Conservation (phyloP, 2,329 filamentous ascomycete genomes). For the Colletotrichum tabaci region DNA sequence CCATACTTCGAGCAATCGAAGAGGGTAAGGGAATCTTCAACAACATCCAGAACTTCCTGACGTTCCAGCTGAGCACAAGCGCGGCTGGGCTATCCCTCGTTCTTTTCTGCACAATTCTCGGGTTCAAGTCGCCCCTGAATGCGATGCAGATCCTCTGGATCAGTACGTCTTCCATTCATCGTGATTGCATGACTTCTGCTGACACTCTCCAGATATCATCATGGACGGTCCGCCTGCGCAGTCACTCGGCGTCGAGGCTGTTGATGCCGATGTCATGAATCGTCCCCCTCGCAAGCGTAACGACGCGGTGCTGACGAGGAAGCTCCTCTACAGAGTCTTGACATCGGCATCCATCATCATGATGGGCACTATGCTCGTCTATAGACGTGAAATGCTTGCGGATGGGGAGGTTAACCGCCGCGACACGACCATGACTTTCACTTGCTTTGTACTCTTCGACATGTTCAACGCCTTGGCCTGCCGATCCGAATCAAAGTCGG, state of each 20-base stretch:
- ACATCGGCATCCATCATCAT: conserved; percentile 93
- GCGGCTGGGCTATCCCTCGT: conserved; percentile 94
- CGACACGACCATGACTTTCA: conserved; percentile 99
- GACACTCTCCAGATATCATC: conserved; percentile 82
- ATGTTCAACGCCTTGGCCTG: conserved; percentile 99
- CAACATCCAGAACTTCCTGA: conserved; percentile 99
- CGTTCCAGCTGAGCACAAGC: conserved; percentile 97
- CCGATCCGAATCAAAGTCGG: conserved; percentile 90
- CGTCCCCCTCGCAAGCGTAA: conserved; percentile 87
- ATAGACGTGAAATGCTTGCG: conserved; percentile 89
- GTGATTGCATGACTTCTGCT: conserved; percentile 16
- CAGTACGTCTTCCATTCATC: conserved; percentile 74
- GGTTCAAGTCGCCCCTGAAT: conserved; percentile 95
- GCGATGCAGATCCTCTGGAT: conserved; percentile 99
- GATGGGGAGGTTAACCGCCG: conserved; percentile 89
- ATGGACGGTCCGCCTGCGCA: conserved; percentile 99
- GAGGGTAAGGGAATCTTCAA: conserved; percentile 99
- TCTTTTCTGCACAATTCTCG: conserved; percentile 90
- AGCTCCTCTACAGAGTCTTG: conserved; percentile 86
- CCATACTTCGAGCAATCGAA: conserved; percentile 94
- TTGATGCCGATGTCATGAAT: conserved; percentile 94
- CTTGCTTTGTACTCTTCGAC: conserved; percentile 98
- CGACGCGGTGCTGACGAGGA: conserved; percentile 90
- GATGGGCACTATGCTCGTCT: conserved; percentile 90
- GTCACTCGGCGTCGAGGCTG: conserved; percentile 94